Base-by-base conservation (phyloP, 106 monocot genomes). In the Vanilla planifolia region DNA sequence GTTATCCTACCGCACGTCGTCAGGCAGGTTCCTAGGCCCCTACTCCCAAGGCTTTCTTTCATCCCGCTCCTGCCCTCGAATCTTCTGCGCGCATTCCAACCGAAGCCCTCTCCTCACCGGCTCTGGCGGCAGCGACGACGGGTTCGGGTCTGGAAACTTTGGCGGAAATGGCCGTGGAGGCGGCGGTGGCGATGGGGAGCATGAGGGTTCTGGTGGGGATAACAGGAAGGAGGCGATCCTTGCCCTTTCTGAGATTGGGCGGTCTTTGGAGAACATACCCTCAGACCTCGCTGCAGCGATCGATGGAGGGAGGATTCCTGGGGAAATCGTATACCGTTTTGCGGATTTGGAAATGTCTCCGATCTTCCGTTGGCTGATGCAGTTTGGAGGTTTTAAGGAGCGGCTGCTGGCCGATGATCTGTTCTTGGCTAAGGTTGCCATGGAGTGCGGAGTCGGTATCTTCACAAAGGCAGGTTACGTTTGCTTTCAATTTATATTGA, bases 381-480 rank as follows among this genome's bases (percentile, higher is more conserved):
- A 65, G 61, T 89, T 89, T 52, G 72, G 77, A 5, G 89, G 89
- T 29, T 89, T 89, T 75, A 89, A 84, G 78, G 89, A 89, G 57
- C 63, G 89, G 36, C 51, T 89, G 17, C 75, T 89, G 28, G 89
- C 89, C 13, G 89, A 89, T 55, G 89, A 89, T 66, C 72, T 89
- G 57, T 89, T 89, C 72, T 59, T 89, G 48, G 71, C 89, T 5
- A 89, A 89, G 75, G 80, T 89, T 24, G 80, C 75, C 59, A 89
- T 89, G 56, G 89, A 89, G 63, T 89, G 89, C 35, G 89, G 89
- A 2, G 84, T 89, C 24, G 89, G 89, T 6, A 78, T 89, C 60
- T 89, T 89, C 68, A 84, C 89, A 28, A 89, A 89, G 89, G 87
- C 77, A 8, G 30, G 3, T 53, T 29, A 29, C 8, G 53, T 53